These are phyloP conservation scores for Trichoderma breve DNA, from an alignment of 2,329 filamentous ascomycete genomes.

Conservation along the genomic window DNA sequence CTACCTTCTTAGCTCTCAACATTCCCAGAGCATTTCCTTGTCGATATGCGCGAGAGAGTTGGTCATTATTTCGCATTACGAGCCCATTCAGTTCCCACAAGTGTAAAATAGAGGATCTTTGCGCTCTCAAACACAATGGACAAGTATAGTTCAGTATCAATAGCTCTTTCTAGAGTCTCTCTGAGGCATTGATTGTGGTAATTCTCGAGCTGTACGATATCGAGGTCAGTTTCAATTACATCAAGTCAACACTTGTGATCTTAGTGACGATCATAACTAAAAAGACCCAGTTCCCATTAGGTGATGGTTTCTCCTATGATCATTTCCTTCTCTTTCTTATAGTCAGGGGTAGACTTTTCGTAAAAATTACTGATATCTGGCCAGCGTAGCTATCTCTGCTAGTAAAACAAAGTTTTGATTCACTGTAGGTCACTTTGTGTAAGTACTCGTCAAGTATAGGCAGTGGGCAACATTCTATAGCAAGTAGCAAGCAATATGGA, in stretches of 20 bases:
- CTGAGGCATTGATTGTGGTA: background rate
- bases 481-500: background rate
- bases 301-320: too few relatives aligned
- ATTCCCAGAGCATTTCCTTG: background rate
- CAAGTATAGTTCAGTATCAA: background rate
- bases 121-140: background rate
- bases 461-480: background rate
- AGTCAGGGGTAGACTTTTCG: too few relatives aligned
- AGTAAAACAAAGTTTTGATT: background rate
- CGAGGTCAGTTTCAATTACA: background rate
- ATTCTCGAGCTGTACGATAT: background rate
- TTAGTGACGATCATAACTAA: background rate
- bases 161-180: background rate
- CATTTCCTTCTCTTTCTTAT: too few relatives aligned
- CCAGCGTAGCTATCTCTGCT: background rate
- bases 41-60: background rate
- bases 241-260: background rate
- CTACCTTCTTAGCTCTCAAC: background rate
- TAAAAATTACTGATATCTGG: background rate
- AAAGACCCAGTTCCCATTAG: too few relatives aligned
- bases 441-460: background rate
- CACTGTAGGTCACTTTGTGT: accelerated
- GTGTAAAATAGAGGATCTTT: background rate
- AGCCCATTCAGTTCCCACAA: background rate
- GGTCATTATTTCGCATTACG: background rate